These are phyloP conservation scores for Amorphotheca resinae DNA, from an alignment of 495 filamentous ascomycete genomes.

Conservation along the genomic window DNA sequence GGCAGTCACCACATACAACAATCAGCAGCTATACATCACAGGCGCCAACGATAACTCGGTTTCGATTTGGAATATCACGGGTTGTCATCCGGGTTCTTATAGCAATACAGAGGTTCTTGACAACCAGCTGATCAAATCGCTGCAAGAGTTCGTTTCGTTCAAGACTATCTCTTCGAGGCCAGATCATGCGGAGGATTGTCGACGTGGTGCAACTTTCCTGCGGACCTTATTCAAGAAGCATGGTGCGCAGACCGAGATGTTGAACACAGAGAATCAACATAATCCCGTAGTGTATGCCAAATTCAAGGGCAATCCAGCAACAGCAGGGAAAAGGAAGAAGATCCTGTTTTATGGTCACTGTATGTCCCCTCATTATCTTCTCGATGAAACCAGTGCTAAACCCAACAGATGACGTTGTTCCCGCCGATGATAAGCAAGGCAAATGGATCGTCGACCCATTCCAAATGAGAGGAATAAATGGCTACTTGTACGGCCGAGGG, in stretches of 20 bases:
- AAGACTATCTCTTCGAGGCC: constrained; percentile 79
- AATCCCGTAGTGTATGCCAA: constrained; percentile 87
- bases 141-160: constrained; percentile 77
- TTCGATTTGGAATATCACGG: constrained; percentile 74
- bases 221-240: constrained; percentile 80
- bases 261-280: constrained; percentile 53
- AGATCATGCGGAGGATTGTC: constrained; percentile 77
- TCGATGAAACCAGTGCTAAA: background rate
- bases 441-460: constrained; percentile 87
- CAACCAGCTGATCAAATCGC: constrained; percentile 72
- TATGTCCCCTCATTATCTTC: background rate
- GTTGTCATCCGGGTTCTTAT: constrained; percentile 22
- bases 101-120: constrained; percentile 25
- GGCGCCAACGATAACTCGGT: constrained; percentile 90
- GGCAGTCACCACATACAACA: constrained; percentile 50
- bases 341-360: constrained; percentile 94
- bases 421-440: constrained; percentile 62
- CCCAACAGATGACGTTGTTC: constrained; percentile 68
- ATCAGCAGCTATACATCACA: constrained; percentile 70
- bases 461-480: constrained; percentile 69
- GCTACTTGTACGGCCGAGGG: constrained; percentile 93
- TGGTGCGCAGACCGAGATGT: constrained; percentile 75
- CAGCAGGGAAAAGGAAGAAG: constrained; percentile 52
- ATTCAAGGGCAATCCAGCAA: constrained; percentile 57
- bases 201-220: constrained; percentile 81